Base-by-base conservation (phyloP, 768 basidiomycete genomes). In the Sarcodon sp. region DNA sequence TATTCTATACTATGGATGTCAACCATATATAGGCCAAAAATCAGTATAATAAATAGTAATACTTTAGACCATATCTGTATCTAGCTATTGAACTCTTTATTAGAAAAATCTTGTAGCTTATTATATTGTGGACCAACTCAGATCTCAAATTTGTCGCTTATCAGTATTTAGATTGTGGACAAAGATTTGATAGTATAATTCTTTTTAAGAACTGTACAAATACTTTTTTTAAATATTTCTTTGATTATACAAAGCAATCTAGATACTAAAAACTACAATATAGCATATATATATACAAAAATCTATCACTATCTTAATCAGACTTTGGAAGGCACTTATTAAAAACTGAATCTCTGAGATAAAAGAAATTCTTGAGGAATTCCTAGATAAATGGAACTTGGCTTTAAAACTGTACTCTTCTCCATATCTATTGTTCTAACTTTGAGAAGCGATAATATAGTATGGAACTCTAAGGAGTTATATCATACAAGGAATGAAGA, bases 31-130 rank as follows among this genome's bases (percentile, higher is more conserved):
- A 59, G 51, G 46, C 58, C 4, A 47, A 64, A 15, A 68, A 75
- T 46, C 73, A 75, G 50, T 70, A 75, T 51, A 68, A 75, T 50
- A 75, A 75, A 44, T 73, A 66, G 67, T 55, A 57, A 35, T 48
- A 55, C 4, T 72, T 66, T 55, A 68, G 69, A 0, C 57, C 73
- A 0, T 59, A 49, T 16, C 53, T 68, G 0, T 67, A 74, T 55
- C 50, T 55, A 11, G 56, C 59, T 0, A 43, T 68, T 9, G 71
- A 74, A 43, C 65, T 68, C 1, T 69, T 61, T 32, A 32, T 59
- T 12, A 64, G 67, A 27, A 27, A 27, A 27, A 27, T 4, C 21
- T 27, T 27, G 21, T 58, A 56, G 57, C 16, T 55, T 33, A 47
- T 36, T 18, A 32, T 55, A 15, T 58, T 54, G 56, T 57, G 56